Base-by-base conservation (phyloP, 2,329 filamentous ascomycete species). In the Chrysoporthe austroafricana region DNA sequence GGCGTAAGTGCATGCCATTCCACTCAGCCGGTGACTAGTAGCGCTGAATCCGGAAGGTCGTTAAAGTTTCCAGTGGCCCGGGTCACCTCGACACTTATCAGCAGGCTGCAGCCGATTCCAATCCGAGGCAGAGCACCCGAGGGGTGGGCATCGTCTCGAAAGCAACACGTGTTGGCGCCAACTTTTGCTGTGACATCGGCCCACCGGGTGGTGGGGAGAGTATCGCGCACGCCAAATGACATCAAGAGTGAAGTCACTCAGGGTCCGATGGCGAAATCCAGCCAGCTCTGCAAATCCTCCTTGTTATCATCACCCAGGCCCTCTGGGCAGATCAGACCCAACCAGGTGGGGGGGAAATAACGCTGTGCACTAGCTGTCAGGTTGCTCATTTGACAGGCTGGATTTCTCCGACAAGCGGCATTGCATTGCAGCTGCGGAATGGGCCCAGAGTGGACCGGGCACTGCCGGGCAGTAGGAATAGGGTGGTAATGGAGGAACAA, bases 41-140 rank as follows among this genome's bases (percentile, higher is more conserved):
- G n/a, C 42, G 42, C 64, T 64, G 56, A 26, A 66, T 66, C 4
- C 18, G 58, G 64, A 48, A 69, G 67, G 67, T 66, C 67, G 59
- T 67, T 50, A 48, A 63, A 48, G 36, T 43, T 69, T 62, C 66
- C 67, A 69, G 67, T 60, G 52, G 61, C 58, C 62, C 64, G 67
- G 64, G 66, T 64, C 61, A 58, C 63, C 67, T 32, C 64, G 44
- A 69, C 56, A 44, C 54, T 63, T 66, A 66, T 69, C 67, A 56
- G 59, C 32, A 63, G 48, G 67, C 64, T 66, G 56, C 64, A 50
- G 39, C 39, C 26, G 14, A 39, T 39, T 34, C 36, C 66, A 16
- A 60, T 67, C 57, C 39, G 48, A 62, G 42, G 50, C 66, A 65
- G 14, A 60, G 46, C 44, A 32, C 7, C 57, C 56, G 54, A 39